Conservation (phyloP, 306 rosid genomes). For the Cicer judaicum region DNA sequence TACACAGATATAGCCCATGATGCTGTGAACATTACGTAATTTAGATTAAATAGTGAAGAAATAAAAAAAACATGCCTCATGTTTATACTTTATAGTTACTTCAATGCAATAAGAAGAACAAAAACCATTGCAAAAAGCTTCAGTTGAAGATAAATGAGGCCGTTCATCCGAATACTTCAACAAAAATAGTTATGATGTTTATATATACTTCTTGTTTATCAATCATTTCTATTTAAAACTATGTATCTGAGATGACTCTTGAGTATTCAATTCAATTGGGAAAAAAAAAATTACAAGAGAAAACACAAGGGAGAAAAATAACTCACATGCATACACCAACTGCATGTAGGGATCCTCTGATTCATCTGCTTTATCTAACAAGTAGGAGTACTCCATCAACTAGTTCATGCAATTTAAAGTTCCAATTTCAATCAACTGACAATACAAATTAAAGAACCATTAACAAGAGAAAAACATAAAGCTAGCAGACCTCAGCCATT, state of each 20-base stretch:
- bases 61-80: conserved; percentile 12
- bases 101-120: conserved; percentile 29
- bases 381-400: conserved; percentile 94
- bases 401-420: conserved; percentile 46
- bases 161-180: conserved; percentile 15
- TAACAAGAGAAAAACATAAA: conserved; percentile 19
- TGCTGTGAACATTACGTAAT: conserved; percentile 55
- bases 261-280: background rate
- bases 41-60: conserved; percentile 13
- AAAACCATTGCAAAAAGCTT: conserved; percentile 8
- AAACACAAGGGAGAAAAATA: conserved; percentile 18
- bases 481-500: conserved; percentile 82
- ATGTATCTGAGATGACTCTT: background rate
- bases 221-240: conserved; percentile 28
- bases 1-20: conserved; percentile 96
- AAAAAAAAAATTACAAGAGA: conserved; percentile 12
- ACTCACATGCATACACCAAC: conserved; percentile 81
- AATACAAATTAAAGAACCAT: conserved; percentile 15
- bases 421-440: conserved; percentile 20
- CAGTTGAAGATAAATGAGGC: conserved; percentile 9
- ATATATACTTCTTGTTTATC: conserved; percentile 8
- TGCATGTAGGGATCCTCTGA: conserved; percentile 86
- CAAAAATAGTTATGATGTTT: conserved; percentile 33
- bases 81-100: conserved; percentile 16
- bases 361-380: conserved; percentile 83